Base-by-base conservation (phyloP, 257 asterid genomes). In the Solanum appendiculatum region DNA sequence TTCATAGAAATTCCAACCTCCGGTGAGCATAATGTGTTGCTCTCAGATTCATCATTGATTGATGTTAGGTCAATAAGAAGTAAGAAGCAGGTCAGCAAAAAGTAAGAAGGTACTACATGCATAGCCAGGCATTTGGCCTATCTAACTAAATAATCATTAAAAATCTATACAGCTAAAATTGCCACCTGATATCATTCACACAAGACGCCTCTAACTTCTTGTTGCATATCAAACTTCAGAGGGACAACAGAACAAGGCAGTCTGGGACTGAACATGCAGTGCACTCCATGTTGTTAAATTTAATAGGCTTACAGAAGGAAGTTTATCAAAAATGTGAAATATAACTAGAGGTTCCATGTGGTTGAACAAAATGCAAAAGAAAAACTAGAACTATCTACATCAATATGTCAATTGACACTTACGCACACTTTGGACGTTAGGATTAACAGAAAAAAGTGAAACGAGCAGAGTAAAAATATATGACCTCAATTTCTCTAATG, bases 401-500 rank as follows among this genome's bases (percentile, higher is more conserved):
- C 23, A 75, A 18, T 48, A 48, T 81, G 85, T 51, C 44, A 10
- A 16, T 31, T 20, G 68, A 9, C 44, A 48, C 66, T 70, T 15
- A 25, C 21, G 48, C 40, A 48, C 31, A 18, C 48, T 85, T 84
- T 69, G 63, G 56, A 86, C n/a, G 10, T 68, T 54, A 18, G 80
- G 39, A 51, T 23, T 33, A 69, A 74, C 69, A 69, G 34, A 42
- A 72, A 29, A 84, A 80, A 37, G 36, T 70, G 36, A 23, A 42
- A 20, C 20, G 86, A 48, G 73, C 82, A 10, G 1, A 83, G 81
- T 15, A 74, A n/a, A 46, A 85, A 69, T 27, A 11, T 88, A 90
- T 48, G 40, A 94, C 99, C 99, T 95, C 92, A 97, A 87, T 86
- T 97, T 97, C 90, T 97, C 99, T 92, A 92, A 58, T 25, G 99